Conservation (phyloP, 2,329 filamentous ascomycete genomes). For the Pseudogymnoascus verrucosus region DNA sequence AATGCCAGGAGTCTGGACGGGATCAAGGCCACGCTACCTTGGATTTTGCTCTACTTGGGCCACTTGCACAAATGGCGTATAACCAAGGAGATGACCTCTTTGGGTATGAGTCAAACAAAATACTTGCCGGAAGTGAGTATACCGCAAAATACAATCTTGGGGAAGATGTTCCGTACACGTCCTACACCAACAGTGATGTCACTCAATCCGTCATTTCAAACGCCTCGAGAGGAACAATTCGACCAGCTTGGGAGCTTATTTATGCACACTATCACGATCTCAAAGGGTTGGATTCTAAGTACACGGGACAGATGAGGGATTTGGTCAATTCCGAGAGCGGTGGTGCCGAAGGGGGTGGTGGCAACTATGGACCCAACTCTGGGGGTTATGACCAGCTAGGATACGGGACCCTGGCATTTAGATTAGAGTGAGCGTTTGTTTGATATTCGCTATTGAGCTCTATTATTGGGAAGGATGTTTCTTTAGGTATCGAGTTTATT, state of each 20-base stretch:
- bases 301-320: constrained; percentile 32
- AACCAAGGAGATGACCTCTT: constrained; percentile 38
- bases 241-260: constrained; percentile 34
- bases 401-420: constrained; percentile 27
- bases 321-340: constrained; percentile 26
- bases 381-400: constrained; percentile 36
- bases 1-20: constrained; percentile 35
- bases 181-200: constrained; percentile 33
- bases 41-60: constrained; percentile 32
- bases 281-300: constrained; percentile 32
- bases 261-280: constrained; percentile 33
- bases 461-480: neutral
- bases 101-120: constrained; percentile 26
- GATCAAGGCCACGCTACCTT: constrained; percentile 39
- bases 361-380: constrained; percentile 34
- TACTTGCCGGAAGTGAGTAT: constrained; percentile 33
- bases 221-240: constrained; percentile 26
- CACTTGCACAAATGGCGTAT: constrained; percentile 34
- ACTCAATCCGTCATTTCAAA: constrained; percentile 29
- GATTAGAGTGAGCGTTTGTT: neutral
- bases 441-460: neutral
- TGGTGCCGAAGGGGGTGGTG: constrained; percentile 38
- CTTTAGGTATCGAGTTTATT: neutral
- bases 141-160: constrained; percentile 35
- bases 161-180: constrained; percentile 35